Evolutionary conservation across 176 grass and related monocot genomes (phyloP), one percentile per base, ranked within the genome.

Genomic region (Hordeum marinum): DNA sequence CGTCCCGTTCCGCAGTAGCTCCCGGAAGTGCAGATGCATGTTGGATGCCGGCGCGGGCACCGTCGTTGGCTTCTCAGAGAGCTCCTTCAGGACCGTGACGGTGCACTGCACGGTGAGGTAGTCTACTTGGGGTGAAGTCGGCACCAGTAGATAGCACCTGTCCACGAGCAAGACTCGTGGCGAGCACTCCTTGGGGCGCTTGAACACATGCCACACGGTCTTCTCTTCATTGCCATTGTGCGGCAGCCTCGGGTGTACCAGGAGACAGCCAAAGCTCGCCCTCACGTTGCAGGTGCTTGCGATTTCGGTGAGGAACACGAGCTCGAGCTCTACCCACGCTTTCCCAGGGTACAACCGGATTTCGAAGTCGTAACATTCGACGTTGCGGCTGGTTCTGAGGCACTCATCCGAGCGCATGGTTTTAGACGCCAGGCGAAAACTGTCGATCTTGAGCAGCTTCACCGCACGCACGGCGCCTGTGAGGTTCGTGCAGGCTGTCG

Each of bases 71-170:
- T 0, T 6, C 0, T 17, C 1, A 17, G 14, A 0, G 14, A 20
- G 52, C 7, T 55, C 52, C 52, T 55, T 55, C 17, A 55, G 6
- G 8, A 55, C 2, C 17, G 52, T 21, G 18, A 55, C 7, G 2
- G 52, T 55, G 52, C 52, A 55, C 18, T 55, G 18, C 0, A 55
- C 52, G 7, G 6, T 20, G 18, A 55, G 0, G 7, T 55, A 21
- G 6, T 55, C 52, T 8, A 0, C 52, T 8, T 21, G 17, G 18
- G 0, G 2, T 7, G 14, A 8, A 8, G 18, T 0, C 15, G 0
- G 17, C 0, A 0, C 2, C 17, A 1, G 6, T 5, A 55, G 7
- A 55, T 0, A 0, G 2, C 0, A 0, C 3, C 6, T 55, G 0
- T 55, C 6, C 17, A 55, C 17, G 0, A 55, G 17, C 3, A 0